phyloP scores from a whole-genome alignment of 768 basidiomycete species.

The Calocera viscosa region DNA sequence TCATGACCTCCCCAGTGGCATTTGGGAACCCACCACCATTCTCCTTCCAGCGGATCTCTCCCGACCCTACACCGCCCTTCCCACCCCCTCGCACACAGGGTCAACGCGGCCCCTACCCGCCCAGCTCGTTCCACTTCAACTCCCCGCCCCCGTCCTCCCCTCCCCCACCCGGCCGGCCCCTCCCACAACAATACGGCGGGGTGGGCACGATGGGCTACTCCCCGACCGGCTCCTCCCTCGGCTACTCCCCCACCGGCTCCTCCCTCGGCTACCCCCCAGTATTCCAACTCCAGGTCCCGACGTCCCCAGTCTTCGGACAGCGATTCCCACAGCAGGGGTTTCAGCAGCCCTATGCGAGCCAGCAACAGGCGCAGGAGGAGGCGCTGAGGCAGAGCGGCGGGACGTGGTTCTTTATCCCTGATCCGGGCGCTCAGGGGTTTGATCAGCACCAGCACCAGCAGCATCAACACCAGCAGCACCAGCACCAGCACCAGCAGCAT shows the following conservation, averaged over 20 bases:
- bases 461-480: background rate
- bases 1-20: background rate
- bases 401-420: background rate
- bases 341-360: background rate
- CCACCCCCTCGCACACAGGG: background rate
- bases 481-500: background rate
- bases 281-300: background rate
- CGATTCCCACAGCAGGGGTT: background rate
- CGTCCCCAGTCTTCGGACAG: background rate
- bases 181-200: background rate
- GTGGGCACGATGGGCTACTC: background rate
- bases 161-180: background rate
- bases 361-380: background rate
- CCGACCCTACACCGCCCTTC: background rate
- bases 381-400: background rate
- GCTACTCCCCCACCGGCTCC: background rate
- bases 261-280: background rate
- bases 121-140: background rate
- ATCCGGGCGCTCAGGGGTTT: background rate
- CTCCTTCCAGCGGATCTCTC: constrained; percentile 1
- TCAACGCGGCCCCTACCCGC: background rate
- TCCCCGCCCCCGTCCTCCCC: background rate
- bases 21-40: background rate
- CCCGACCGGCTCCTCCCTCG: background rate
- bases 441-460: background rate